Evolutionary conservation across 345 rosid genomes (phyloP).

Genomic region (Camelina sativa): DNA sequence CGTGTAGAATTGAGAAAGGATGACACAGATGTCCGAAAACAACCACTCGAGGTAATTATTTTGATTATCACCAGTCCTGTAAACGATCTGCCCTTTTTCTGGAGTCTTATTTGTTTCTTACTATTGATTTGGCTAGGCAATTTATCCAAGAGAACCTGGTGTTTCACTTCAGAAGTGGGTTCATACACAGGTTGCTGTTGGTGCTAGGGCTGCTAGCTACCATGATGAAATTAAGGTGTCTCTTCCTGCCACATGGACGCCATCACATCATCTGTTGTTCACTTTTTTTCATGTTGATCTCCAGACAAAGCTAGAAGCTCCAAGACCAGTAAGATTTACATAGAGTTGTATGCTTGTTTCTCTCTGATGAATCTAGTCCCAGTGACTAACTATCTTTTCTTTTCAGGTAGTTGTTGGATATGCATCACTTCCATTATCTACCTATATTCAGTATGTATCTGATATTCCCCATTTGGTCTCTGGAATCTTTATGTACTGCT

Average conservation of each 20-base stretch:
- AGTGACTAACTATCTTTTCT: conserved; percentile 21
- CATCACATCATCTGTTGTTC: conserved; percentile 90
- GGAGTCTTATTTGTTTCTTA: conserved; percentile 37
- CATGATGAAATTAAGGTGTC: conserved; percentile 93
- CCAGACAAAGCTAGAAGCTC: conserved; percentile 97
- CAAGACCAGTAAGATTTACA: conserved; percentile 78
- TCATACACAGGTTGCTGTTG: conserved; percentile 92
- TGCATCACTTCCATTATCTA: conserved; percentile 87
- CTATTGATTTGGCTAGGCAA: conserved; percentile 62
- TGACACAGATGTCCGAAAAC: conserved; percentile 87
- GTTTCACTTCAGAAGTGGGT: conserved; percentile 76
- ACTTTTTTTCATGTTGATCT: conserved; percentile 97
- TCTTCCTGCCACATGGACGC: conserved; percentile 94
- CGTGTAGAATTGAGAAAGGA: conserved; percentile 94
- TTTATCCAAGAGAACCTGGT: conserved; percentile 85
- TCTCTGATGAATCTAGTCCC: conserved; percentile 27
- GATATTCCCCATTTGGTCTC: conserved; percentile 19
- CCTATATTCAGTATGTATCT: conserved; percentile 83
- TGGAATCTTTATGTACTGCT: conserved; percentile 20
- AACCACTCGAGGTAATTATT: conserved; percentile 81
- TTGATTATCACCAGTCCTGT: conserved; percentile 30
- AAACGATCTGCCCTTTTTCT: conserved; percentile 14
- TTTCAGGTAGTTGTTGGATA: conserved; percentile 90
- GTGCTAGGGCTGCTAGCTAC: conserved; percentile 81
- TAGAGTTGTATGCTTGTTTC: conserved; percentile 31